Conservation (phyloP, 2,329 filamentous ascomycete genomes). For the Microcera coccophila region DNA sequence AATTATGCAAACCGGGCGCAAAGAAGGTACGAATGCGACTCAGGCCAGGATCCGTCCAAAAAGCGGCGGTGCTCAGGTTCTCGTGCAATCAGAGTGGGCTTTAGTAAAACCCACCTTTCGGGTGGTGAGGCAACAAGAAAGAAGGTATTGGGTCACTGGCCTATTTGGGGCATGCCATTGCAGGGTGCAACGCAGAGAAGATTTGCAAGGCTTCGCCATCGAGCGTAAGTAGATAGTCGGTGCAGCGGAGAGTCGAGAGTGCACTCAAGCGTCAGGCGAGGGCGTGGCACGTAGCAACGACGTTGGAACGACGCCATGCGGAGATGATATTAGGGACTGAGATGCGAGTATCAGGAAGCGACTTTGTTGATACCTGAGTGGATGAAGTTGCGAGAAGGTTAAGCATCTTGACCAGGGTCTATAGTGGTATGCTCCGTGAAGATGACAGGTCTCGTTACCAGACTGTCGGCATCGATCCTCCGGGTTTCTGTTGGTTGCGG, state of each 20-base stretch:
- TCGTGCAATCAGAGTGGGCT: too few species aligned
- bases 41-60: too few species aligned
- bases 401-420: slow-evolving; percentile 3
- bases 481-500: slow-evolving; percentile 2
- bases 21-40: too few species aligned
- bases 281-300: background rate
- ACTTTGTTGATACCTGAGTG: background rate
- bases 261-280: background rate
- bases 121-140: background rate
- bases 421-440: slow-evolving; percentile 1
- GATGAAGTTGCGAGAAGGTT: slow-evolving; percentile 3
- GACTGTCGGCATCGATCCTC: slow-evolving; percentile 11
- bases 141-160: background rate
- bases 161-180: background rate
- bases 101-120: too few species aligned
- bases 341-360: background rate
- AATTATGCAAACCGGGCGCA: too few species aligned
- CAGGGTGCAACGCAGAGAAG: background rate
- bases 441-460: slow-evolving; percentile 13
- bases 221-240: background rate
- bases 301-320: too few species aligned
- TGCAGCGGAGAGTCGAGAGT: background rate
- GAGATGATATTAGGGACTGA: too few species aligned
- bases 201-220: background rate
- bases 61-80: too few species aligned